phyloP scores from a whole-genome alignment of 2,329 filamentous ascomycete genomes.

The Peltaster fructicola region DNA sequence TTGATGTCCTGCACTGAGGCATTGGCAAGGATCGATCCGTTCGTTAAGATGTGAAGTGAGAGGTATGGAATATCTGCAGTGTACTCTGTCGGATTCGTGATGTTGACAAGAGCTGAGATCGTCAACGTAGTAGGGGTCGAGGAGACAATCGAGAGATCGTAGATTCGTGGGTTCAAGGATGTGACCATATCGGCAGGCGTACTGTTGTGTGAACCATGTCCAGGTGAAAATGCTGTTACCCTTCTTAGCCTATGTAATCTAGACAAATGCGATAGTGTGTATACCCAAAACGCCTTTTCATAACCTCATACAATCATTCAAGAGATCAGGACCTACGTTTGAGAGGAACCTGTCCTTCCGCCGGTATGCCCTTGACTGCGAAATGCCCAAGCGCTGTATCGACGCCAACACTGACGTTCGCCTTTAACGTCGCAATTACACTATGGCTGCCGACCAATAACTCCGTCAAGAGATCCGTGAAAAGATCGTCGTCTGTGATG shows the following conservation, averaged over 20 bases:
- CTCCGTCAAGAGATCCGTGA: slow-evolving; percentile 63
- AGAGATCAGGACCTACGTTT: slow-evolving; percentile 56
- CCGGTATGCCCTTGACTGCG: slow-evolving; percentile 67
- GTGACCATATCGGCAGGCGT: too few species aligned
- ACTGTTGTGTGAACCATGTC: too few species aligned
- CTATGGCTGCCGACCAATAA: slow-evolving; percentile 56
- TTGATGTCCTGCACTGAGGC: slow-evolving; percentile 47
- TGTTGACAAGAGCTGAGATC: slow-evolving; percentile 55
- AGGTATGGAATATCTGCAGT: slow-evolving; percentile 65
- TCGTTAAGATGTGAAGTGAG: slow-evolving; percentile 58
- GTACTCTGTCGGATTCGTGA: slow-evolving; percentile 83
- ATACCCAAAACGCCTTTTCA: too few species aligned
- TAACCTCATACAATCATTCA: slow-evolving; percentile 5
- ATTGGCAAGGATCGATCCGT: slow-evolving; percentile 58
- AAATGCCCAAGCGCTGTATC: slow-evolving; percentile 67
- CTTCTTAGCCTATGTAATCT: slow-evolving; percentile 13
- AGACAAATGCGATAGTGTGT: too few species aligned
- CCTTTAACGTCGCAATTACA: slow-evolving; percentile 57
- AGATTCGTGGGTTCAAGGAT: slow-evolving; percentile 42
- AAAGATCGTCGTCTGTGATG: slow-evolving; percentile 62
- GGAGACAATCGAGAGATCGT: slow-evolving; percentile 52
- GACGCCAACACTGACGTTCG: slow-evolving; percentile 67
- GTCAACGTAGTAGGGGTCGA: slow-evolving; percentile 55
- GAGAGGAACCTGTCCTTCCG: slow-evolving; percentile 66
- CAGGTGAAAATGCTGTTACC: too few species aligned